Base-by-base conservation (phyloP, 1,284 basidiomycete species). In the Agaricales sp. region DNA sequence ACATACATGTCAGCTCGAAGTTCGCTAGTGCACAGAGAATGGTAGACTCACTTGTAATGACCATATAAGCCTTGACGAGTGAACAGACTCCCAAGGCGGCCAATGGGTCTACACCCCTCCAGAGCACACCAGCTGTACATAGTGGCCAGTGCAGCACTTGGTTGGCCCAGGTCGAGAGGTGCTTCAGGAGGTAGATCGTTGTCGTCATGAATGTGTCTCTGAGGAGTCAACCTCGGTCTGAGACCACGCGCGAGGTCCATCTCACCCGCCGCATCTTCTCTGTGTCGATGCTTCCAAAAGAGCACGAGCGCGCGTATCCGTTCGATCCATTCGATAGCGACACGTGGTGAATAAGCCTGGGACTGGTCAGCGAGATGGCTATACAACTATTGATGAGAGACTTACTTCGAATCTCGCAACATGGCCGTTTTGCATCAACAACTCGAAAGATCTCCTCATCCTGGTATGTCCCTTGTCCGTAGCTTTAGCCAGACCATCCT, bases 41-140 rank as follows among this genome's bases (percentile, higher is more conserved):
- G 45, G 45, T 35, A 50, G 52, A 69, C 78, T 54, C 55, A 87
- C 87, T 76, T 76, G 66, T 82, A 90, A 63, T 78, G 77, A 14
- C 83, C 83, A 53, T 73, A 70, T 49, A 82, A 60, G 2, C 84
- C 85, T 53, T 73, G 73, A 54, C 83, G 77, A 62, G 77, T 75
- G 58, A 78, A 92, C 13, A 88, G 61, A 47, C 78, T 78, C 0
- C 90, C 90, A 3, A 75, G 73, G 57, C 79, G 81, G 30, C 81
- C 62, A 48, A 92, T 80, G 4, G 85, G 73, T 51, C 78, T 75
- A 57, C 91, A 93, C 4, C 77, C 78, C 38, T 84, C 76, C 53
- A 92, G 59, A 3, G 80, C 69, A 61, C 88, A 93, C 90, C 87
- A 90, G 56, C 83, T 84, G 69, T 86, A 91, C 47, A 89, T 64